These are phyloP conservation scores for Mucor racemosus DNA, from an alignment of 371 early-diverging fungal species.

Conservation along the genomic window DNA sequence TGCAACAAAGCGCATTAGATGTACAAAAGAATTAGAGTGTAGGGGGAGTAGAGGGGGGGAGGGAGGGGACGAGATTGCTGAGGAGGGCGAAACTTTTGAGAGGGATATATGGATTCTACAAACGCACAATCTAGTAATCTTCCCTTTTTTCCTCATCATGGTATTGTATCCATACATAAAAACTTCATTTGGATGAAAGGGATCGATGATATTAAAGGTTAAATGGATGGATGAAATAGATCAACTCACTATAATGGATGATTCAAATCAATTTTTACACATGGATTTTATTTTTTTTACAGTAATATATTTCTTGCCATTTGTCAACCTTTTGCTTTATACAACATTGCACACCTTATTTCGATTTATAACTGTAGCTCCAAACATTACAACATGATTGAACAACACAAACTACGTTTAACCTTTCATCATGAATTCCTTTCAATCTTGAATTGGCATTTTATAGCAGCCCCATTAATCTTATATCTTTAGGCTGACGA, in stretches of 20 bases:
- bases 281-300: too few relatives aligned
- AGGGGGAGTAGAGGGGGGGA: background rate
- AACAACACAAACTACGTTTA: background rate
- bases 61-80: background rate
- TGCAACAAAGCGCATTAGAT: background rate
- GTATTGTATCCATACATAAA: slow-evolving; percentile 16
- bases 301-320: too few relatives aligned
- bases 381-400: background rate
- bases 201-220: background rate
- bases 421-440: background rate
- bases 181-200: background rate
- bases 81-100: background rate
- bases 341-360: background rate
- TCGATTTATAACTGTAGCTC: background rate
- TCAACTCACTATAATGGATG: background rate
- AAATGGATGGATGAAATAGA: slow-evolving; percentile 1
- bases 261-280: background rate
- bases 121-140: slow-evolving; percentile 14
- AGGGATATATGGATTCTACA: slow-evolving; percentile 1
- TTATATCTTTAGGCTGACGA: slow-evolving; percentile 44
- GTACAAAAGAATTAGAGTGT: background rate
- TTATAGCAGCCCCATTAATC: background rate
- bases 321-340: too few relatives aligned
- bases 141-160: slow-evolving; percentile 31
- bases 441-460: background rate